Percentiles rank a stretch among this genome's conserved stretches.
Conservation (phyloP, 768 basidiomycete species). For the Trametes punicea region DNA sequence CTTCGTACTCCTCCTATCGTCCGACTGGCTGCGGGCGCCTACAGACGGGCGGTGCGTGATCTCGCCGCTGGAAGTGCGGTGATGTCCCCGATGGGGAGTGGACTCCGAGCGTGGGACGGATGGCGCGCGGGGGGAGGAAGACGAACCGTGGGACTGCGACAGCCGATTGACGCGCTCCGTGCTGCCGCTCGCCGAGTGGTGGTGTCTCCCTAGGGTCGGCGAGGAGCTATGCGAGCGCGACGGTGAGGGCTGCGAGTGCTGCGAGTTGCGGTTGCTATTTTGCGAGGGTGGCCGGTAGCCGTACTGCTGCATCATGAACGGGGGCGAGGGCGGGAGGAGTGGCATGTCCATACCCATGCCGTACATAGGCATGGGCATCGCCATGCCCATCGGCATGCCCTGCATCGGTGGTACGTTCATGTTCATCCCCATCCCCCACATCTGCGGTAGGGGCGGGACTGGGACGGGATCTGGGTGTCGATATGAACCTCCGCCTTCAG, state of each 20-base stretch:
- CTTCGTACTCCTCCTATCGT: constrained; percentile 8
- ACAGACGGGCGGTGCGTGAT: constrained; percentile 3
- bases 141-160: constrained; percentile 10
- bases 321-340: constrained; percentile 66
- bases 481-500: constrained; percentile 16
- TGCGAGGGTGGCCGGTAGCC: constrained; percentile 39
- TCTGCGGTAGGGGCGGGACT: constrained; percentile 8
- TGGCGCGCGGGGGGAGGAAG: constrained; percentile 11
- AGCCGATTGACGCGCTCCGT: constrained; percentile 20
- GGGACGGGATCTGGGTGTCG: constrained; percentile 3
- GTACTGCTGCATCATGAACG: constrained; percentile 69
- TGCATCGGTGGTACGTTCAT: constrained; percentile 18
- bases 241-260: constrained; percentile 6
- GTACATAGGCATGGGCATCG: constrained; percentile 32
- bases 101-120: constrained; percentile 16
- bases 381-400: constrained; percentile 26
- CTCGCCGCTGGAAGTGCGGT: constrained; percentile 22
- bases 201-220: constrained; percentile 17
- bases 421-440: constrained; percentile 20
- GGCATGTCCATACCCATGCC: constrained; percentile 63
- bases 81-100: constrained; percentile 10
- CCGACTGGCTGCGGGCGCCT: constrained; percentile 4
- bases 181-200: constrained; percentile 10
- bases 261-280: constrained; percentile 3
- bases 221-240: constrained; percentile 32